Evolutionary conservation across 306 rosid genomes (phyloP).

Genomic region (Cucurbita moschata): DNA sequence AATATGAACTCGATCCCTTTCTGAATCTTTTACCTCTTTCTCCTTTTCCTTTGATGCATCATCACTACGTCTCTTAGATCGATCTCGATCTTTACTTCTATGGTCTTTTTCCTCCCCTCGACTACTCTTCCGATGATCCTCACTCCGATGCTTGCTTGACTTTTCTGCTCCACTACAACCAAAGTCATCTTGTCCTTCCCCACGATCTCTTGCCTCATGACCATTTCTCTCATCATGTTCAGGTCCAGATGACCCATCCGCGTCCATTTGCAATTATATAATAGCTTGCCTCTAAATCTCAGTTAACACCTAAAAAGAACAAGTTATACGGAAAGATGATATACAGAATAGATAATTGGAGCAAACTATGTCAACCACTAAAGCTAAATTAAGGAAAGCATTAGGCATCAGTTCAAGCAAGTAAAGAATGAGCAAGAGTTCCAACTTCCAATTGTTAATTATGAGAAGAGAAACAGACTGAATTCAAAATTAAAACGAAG

Average conservation of each 20-base stretch:
- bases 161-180: conserved; percentile 30
- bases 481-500: background rate
- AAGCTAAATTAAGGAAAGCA: background rate
- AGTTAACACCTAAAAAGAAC: background rate
- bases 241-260: conserved; percentile 30
- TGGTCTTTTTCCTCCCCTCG: conserved; percentile 58
- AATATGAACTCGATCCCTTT: conserved; percentile 33
- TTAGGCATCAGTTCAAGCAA: background rate
- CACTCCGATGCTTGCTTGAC: conserved; percentile 45
- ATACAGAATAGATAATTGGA: background rate
- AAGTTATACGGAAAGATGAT: background rate
- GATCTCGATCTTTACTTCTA: conserved; percentile 50
- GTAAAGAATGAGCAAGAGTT: background rate
- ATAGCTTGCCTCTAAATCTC: background rate
- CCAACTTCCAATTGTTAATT: background rate
- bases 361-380: background rate
- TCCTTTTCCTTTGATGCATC: conserved; percentile 36
- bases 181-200: conserved; percentile 22
- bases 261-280: conserved; percentile 23
- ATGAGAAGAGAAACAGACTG: background rate
- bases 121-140: conserved; percentile 63
- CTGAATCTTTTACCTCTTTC: conserved; percentile 35
- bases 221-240: conserved; percentile 34
- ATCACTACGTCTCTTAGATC: conserved; percentile 30
- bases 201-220: background rate